Base-by-base conservation (phyloP, 108 stramenopile genomes). In the Nitzschia putrida region DNA sequence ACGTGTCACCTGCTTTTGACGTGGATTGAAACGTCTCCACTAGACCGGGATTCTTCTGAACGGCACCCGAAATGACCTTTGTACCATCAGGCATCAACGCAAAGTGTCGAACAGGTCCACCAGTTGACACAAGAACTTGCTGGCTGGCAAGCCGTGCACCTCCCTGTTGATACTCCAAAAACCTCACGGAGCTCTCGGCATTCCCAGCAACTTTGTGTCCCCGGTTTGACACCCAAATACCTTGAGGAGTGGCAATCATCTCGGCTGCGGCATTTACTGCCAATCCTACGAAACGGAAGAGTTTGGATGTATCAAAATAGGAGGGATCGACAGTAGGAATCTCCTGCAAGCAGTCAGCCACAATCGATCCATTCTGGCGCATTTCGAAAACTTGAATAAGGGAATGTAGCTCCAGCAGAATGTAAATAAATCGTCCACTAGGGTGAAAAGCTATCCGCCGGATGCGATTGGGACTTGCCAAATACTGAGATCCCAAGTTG, bases 321-420 rank as follows among this genome's bases (percentile, higher is more conserved):
- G 63, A 38, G 12, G 63, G 55, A 65, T 73, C 72, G 13, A 66
- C 49, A 12, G 60, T 34, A 23, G 72, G 64, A 37, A 73, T 49
- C 37, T 73, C 72, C 49, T 73, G 72, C 22, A 64, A 55, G 29
- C 72, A 73, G 50, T 73, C 72, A 8, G 43, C 56, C 8, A 53
- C 38, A 13, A 73, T 58, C 37, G 41, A 38, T 43, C 71, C 71
- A n/a, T 25, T 45, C 2, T 37, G 34, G 8, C 45, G 6, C 18
- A 63, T 63, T 24, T 72, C 71, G 37, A 57, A 73, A 1, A 73
- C 72, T 53, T 73, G 72, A 40, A 73, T 73, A 2, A 73, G 41
- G 7, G 64, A 40, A 47, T 63, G 60, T 6, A 59, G 34, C 57
- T 73, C 72, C 13, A 57, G 56, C 34, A 73, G 20, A 26, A 73